These are phyloP conservation scores for Dictyophora rubrovolvata DNA, from an alignment of 768 basidiomycete species.

Conservation along the genomic window DNA sequence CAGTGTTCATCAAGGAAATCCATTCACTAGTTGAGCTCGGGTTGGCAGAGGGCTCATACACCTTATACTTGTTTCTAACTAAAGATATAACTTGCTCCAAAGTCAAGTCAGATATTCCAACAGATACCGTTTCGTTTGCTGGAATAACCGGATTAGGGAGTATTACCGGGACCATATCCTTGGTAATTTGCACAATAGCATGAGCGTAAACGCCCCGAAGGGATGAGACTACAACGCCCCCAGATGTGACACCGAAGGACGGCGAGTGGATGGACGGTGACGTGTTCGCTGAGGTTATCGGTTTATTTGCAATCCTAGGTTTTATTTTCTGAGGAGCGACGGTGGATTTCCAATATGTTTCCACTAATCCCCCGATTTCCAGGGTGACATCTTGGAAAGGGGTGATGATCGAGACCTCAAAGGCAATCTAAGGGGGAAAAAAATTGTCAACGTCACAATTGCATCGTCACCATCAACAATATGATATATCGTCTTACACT, in stretches of 20 bases:
- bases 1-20: neutral
- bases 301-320: slow-evolving; percentile 25
- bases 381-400: slow-evolving; percentile 89
- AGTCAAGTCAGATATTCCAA: slow-evolving; percentile 79
- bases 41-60: slow-evolving; percentile 20
- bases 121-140: slow-evolving; percentile 48
- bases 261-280: slow-evolving; percentile 61
- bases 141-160: slow-evolving; percentile 72
- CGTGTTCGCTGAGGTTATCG: slow-evolving; percentile 47
- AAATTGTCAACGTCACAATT: neutral
- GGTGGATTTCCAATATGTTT: slow-evolving; percentile 98
- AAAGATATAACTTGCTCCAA: slow-evolving; percentile 68
- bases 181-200: slow-evolving; percentile 82
- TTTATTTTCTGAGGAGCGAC: slow-evolving; percentile 27
- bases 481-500: slow-evolving; percentile 41
- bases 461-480: too few species aligned
- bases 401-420: slow-evolving; percentile 77
- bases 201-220: slow-evolving; percentile 83
- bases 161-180: slow-evolving; percentile 83
- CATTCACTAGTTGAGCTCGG: slow-evolving; percentile 22
- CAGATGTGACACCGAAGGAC: slow-evolving; percentile 30
- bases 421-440: slow-evolving; percentile 60
- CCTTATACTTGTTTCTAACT: slow-evolving; percentile 40
- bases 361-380: slow-evolving; percentile 88
- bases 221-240: slow-evolving; percentile 77